These are phyloP conservation scores for Talaromyces wortmannii DNA, from an alignment of 495 filamentous ascomycete genomes.

Conservation along the genomic window DNA sequence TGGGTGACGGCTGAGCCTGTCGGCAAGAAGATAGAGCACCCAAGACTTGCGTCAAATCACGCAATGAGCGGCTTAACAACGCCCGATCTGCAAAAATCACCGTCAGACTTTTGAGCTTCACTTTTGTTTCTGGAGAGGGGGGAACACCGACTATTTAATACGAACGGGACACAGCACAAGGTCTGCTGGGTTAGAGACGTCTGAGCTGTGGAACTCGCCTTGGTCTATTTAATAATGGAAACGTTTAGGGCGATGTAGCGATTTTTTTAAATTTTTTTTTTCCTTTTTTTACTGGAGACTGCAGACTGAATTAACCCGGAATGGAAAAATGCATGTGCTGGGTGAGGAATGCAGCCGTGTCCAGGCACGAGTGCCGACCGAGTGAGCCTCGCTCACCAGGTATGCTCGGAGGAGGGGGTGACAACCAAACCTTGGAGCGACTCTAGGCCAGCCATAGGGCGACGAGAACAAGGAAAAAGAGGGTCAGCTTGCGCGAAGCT, in stretches of 20 bases:
- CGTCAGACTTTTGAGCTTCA: neutral
- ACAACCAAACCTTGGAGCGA: too few relatives aligned
- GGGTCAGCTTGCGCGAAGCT: neutral
- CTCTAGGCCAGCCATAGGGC: neutral
- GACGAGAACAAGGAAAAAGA: neutral
- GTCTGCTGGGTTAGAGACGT: too few relatives aligned
- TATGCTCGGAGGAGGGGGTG: too few relatives aligned
- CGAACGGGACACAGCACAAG: neutral
- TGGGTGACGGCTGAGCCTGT: neutral
- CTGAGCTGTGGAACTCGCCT: too few relatives aligned
- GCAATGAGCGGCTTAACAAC: neutral
- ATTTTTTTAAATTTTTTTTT: neutral
- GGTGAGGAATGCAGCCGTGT: neutral
- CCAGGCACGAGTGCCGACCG: neutral
- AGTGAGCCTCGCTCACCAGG: too few relatives aligned
- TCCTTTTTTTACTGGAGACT: too few relatives aligned
- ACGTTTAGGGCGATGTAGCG: neutral
- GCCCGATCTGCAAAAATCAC: neutral
- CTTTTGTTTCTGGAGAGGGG: neutral
- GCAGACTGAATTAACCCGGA: neutral
- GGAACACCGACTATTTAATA: neutral
- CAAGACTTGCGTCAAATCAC: neutral
- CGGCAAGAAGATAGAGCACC: neutral
- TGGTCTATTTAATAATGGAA: neutral
- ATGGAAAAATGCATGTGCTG: neutral